phyloP scores from a whole-genome alignment of 2,329 filamentous ascomycete genomes.

The Elsinoe fawcettii region DNA sequence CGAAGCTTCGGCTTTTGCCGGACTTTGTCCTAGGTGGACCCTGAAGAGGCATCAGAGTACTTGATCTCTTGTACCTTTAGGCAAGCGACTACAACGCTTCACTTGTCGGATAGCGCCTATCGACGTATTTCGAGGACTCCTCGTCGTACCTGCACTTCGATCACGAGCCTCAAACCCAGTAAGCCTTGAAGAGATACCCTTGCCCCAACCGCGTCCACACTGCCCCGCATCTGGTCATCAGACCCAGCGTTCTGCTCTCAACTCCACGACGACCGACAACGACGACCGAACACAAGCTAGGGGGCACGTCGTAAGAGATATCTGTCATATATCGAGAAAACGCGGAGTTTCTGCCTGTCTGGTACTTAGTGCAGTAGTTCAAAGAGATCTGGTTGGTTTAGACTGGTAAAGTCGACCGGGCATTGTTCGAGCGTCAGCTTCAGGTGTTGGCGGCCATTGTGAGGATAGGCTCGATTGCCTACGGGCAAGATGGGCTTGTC shows the following conservation, averaged over 20 bases:
- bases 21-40: conserved; percentile 5
- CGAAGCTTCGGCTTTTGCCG: conserved; percentile 8
- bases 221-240: conserved; percentile 2
- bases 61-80: background rate
- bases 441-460: background rate
- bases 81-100: background rate
- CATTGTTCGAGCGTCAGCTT: background rate
- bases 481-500: conserved; percentile 20
- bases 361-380: background rate
- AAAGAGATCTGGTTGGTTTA: background rate
- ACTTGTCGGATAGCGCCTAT: background rate
- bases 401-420: background rate
- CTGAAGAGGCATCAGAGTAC: background rate
- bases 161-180: too few relatives aligned
- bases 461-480: conserved; percentile 14
- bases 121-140: background rate
- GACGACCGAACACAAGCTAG: too few relatives aligned
- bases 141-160: too few relatives aligned
- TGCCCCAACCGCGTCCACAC: background rate
- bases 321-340: background rate
- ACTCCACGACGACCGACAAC: too few relatives aligned
- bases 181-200: background rate
- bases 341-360: background rate
- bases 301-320: too few relatives aligned
- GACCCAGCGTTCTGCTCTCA: too few relatives aligned